Percentiles rank a stretch among this genome's conserved stretches.
These are phyloP conservation scores for Entophlyctis luteolus DNA, from an alignment of 192 early-diverging fungal species.

Conservation along the genomic window DNA sequence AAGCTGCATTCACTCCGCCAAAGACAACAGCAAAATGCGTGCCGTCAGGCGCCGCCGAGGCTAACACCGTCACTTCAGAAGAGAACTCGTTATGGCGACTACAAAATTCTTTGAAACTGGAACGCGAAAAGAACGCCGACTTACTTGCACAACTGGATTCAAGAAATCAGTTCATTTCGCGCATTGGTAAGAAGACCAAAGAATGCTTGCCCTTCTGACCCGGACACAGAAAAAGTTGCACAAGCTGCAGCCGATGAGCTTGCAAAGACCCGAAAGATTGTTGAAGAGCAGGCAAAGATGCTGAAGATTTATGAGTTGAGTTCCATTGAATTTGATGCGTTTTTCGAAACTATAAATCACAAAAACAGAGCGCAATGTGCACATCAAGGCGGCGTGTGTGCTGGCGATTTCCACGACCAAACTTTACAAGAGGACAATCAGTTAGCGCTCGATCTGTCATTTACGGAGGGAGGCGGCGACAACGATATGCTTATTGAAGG, in stretches of 20 bases:
- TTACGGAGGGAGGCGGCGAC: not conserved
- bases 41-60: not conserved
- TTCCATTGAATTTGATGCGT: not conserved
- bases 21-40: not conserved
- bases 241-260: conserved; percentile 6
- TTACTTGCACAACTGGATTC: not conserved
- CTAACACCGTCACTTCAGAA: not conserved
- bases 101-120: not conserved
- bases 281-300: not conserved
- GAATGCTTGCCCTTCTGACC: no score
- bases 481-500: not conserved
- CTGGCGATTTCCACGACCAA: not conserved
- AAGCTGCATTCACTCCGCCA: not conserved
- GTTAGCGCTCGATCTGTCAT: not conserved
- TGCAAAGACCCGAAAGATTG: not conserved
- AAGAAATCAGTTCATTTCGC: conserved; percentile 8
- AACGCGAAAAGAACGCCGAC: not conserved
- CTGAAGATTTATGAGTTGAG: not conserved
- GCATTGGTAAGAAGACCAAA: conserved; percentile 19
- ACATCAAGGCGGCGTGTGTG: no score
- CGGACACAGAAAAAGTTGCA: conserved; percentile 12
- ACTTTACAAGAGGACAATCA: not conserved
- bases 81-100: not conserved
- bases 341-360: not conserved
- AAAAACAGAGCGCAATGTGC: not conserved